Conservation (phyloP, 495 filamentous ascomycete species). For the Penicillium macrosclerotiorum region DNA sequence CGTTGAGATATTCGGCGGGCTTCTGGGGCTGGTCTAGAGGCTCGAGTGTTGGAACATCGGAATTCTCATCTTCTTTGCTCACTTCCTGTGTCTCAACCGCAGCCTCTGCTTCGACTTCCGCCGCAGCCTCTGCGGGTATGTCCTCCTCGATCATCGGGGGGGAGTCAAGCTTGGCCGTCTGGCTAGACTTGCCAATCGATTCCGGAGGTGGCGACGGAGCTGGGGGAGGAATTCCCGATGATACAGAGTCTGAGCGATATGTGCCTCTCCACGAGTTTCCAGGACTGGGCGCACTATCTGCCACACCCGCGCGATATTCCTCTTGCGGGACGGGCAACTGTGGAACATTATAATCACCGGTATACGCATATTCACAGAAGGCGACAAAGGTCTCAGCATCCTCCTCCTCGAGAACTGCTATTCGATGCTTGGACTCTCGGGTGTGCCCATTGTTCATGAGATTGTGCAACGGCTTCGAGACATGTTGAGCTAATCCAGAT, state of each 20-base stretch:
- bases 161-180: neutral
- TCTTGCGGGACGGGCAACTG: slow-evolving; percentile 5
- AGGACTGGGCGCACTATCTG: slow-evolving; percentile 8
- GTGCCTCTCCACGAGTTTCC: slow-evolving; percentile 18
- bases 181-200: slow-evolving; percentile 11
- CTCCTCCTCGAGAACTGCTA: slow-evolving; percentile 44
- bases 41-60: too few relatives aligned
- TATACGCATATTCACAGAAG: slow-evolving; percentile 51
- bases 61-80: too few relatives aligned
- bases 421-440: slow-evolving; percentile 43
- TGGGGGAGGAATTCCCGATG: slow-evolving; percentile 18
- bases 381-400: slow-evolving; percentile 48
- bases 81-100: neutral
- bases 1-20: too few relatives aligned
- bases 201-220: slow-evolving; percentile 29
- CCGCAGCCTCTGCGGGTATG: slow-evolving; percentile 4
- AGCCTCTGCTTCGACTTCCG: slow-evolving; percentile 5
- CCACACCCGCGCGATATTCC: slow-evolving; percentile 8
- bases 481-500: slow-evolving; percentile 44
- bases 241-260: slow-evolving; percentile 24
- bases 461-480: slow-evolving; percentile 46
- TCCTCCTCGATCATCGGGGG: neutral
- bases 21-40: too few relatives aligned
- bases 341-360: slow-evolving; percentile 46
- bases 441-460: slow-evolving; percentile 47